Percentiles rank a stretch among this genome's conserved stretches.
Evolutionary conservation across 1,284 basidiomycete genomes (phyloP).

Genomic region (Leccinum variabile): DNA sequence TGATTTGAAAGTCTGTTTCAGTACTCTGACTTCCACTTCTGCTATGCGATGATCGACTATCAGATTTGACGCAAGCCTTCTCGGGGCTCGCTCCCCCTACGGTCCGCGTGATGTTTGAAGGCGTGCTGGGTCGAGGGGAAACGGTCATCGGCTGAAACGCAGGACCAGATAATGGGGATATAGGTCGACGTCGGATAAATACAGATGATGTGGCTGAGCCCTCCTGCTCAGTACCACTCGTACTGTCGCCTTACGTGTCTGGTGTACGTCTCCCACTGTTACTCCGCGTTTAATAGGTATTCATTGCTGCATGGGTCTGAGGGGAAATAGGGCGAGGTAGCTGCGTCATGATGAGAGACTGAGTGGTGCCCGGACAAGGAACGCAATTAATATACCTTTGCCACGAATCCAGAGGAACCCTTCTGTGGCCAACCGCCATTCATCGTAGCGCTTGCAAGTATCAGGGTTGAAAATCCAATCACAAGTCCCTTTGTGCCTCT

Average conservation of each 20-base stretch:
- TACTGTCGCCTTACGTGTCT: constrained; percentile 45
- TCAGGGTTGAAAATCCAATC: constrained; percentile 26
- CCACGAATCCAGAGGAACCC: constrained; percentile 32
- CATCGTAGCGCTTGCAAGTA: constrained; percentile 25
- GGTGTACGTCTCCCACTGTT: constrained; percentile 62
- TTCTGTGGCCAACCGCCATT: constrained; percentile 22
- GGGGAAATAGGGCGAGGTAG: constrained; percentile 47
- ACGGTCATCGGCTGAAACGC: constrained; percentile 60
- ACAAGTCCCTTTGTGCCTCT: constrained; percentile 28
- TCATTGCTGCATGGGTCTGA: constrained; percentile 42
- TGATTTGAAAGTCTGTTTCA: constrained; percentile 43
- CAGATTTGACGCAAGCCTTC: constrained; percentile 31
- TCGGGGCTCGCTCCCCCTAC: constrained; percentile 36
- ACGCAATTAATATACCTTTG: constrained; percentile 13
- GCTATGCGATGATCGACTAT: constrained; percentile 45
- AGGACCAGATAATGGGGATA: constrained; percentile 61
- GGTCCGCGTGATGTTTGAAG: constrained; percentile 71
- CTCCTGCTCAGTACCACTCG: constrained; percentile 47
- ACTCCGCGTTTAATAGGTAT: constrained; percentile 56
- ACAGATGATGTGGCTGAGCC: constrained; percentile 47
- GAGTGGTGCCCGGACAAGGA: not conserved
- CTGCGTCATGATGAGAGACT: constrained; percentile 15
- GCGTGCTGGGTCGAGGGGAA: constrained; percentile 65
- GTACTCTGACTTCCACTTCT: constrained; percentile 60
- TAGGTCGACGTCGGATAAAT: constrained; percentile 57